Evolutionary conservation across 768 basidiomycete genomes (phyloP).

Genomic region (Macrocybe gigantea): DNA sequence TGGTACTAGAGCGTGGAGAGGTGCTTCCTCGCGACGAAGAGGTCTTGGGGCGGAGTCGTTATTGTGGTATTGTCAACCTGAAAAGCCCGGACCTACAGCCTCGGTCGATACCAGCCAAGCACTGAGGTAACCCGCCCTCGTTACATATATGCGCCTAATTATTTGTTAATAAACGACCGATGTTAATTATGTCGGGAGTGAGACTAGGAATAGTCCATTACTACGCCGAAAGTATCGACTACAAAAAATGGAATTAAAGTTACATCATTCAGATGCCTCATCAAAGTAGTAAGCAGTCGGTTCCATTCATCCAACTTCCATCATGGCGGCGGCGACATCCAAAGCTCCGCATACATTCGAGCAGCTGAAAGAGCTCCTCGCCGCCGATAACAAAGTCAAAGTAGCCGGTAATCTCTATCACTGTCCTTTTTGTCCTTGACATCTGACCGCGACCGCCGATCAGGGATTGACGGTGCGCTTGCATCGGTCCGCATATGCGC

Average conservation of each 20-base stretch:
- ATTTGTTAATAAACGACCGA: conserved; percentile 1
- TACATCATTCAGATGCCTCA: too few relatives aligned
- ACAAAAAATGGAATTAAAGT: too few relatives aligned
- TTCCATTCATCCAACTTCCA: too few relatives aligned
- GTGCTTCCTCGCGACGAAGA: conserved; percentile 79
- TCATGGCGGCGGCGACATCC: too few relatives aligned
- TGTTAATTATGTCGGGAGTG: conserved; percentile 1
- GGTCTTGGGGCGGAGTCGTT: conserved; percentile 72
- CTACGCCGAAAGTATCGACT: conserved; percentile 6
- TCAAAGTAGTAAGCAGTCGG: too few relatives aligned
- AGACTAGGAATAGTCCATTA: conserved; percentile 8
- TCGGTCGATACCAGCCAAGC: conserved; percentile 10
- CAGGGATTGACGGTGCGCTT: conserved; percentile 60
- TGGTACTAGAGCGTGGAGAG: conserved; percentile 80
- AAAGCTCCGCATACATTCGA: conserved; percentile 11
- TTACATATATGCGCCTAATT: conserved; percentile 5
- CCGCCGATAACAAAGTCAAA: conserved; percentile 78
- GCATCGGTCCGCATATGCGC: background rate
- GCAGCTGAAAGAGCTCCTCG: conserved; percentile 51
- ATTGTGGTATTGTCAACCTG: conserved; percentile 73
- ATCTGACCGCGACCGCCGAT: background rate
- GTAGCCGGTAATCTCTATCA: conserved; percentile 66
- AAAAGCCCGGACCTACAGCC: conserved; percentile 24
- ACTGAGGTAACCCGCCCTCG: conserved; percentile 2
- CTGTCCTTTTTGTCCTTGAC: background rate